A percentile compares a stretch with the other conserved stretches of the same genome.
Evolutionary conservation across 108 stramenopile genomes (phyloP).

Genomic region (Skeletonema potamos): DNA sequence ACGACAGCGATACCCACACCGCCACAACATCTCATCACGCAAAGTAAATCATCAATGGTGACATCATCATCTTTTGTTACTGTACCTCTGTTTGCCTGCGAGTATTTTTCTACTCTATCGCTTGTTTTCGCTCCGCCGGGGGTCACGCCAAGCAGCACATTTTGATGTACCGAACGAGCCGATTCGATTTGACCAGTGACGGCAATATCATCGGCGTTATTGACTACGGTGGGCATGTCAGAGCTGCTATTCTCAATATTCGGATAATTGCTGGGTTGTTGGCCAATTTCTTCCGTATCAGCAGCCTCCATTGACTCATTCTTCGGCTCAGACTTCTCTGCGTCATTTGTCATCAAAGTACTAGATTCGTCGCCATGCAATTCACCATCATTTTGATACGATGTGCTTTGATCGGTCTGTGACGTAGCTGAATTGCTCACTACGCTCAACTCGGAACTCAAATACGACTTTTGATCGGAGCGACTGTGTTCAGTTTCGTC

Average conservation of each 20-base stretch:
- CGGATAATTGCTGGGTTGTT: background rate
- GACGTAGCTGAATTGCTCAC: background rate
- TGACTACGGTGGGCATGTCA: background rate
- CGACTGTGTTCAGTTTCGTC: conserved; percentile 1
- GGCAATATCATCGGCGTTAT: background rate
- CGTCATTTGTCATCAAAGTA: background rate
- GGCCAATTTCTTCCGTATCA: background rate
- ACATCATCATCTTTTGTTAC: background rate
- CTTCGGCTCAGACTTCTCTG: background rate
- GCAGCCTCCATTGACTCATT: background rate
- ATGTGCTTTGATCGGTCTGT: background rate
- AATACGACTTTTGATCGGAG: conserved; percentile 1
- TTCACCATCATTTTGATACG: background rate
- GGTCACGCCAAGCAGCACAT: background rate
- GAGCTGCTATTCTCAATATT: background rate
- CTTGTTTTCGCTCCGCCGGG: background rate
- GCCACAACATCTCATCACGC: background rate
- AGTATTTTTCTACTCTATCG: background rate
- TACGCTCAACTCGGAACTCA: background rate
- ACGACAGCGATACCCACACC: background rate
- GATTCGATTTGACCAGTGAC: background rate
- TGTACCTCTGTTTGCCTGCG: background rate
- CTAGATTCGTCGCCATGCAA: background rate
- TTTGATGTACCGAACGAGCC: background rate
- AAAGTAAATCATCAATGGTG: background rate